Evolutionary conservation across 1,284 basidiomycete species (phyloP).

Genomic region (Calocybe gambosa): DNA sequence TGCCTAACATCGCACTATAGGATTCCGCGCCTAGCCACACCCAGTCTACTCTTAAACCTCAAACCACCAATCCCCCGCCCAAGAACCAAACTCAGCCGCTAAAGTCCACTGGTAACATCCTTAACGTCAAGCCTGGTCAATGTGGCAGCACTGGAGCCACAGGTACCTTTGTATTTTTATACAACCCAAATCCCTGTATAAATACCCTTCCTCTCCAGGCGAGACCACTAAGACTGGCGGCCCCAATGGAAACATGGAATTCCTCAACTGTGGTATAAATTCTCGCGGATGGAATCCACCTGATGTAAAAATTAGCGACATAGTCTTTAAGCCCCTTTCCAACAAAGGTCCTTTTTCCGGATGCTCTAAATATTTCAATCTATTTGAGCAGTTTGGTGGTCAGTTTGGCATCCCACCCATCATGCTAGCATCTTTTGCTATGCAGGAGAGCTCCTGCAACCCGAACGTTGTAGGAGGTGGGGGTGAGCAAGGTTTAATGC

Average conservation of each 20-base stretch:
- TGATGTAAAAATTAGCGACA: constrained; percentile 44
- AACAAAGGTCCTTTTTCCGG: constrained; percentile 53
- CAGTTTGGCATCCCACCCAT: constrained; percentile 58
- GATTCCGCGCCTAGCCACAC: constrained; percentile 1
- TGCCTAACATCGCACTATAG: background rate
- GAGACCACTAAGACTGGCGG: constrained; percentile 43
- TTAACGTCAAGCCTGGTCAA: constrained; percentile 24
- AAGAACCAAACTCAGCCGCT: constrained; percentile 4
- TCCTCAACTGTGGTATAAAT: constrained; percentile 74
- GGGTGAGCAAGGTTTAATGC: constrained; percentile 84
- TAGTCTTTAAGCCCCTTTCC: constrained; percentile 48
- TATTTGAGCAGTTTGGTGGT: constrained; percentile 61
- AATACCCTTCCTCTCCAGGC: constrained; percentile 26
- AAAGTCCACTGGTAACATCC: constrained; percentile 14
- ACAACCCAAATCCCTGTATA: background rate
- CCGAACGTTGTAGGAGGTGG: constrained; percentile 64
- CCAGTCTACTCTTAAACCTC: constrained; percentile 1
- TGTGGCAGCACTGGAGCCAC: constrained; percentile 43
- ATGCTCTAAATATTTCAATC: constrained; percentile 49
- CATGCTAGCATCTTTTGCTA: constrained; percentile 78
- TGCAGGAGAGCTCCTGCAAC: constrained; percentile 65
- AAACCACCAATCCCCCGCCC: constrained; percentile 4
- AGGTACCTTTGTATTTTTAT: constrained; percentile 26
- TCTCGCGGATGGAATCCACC: constrained; percentile 61
- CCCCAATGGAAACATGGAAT: constrained; percentile 72